A percentile compares a stretch with the other conserved stretches of the same genome.
Evolutionary conservation across 352 stramenopile genomes (phyloP).

Genomic region (Globisporangium solare): DNA sequence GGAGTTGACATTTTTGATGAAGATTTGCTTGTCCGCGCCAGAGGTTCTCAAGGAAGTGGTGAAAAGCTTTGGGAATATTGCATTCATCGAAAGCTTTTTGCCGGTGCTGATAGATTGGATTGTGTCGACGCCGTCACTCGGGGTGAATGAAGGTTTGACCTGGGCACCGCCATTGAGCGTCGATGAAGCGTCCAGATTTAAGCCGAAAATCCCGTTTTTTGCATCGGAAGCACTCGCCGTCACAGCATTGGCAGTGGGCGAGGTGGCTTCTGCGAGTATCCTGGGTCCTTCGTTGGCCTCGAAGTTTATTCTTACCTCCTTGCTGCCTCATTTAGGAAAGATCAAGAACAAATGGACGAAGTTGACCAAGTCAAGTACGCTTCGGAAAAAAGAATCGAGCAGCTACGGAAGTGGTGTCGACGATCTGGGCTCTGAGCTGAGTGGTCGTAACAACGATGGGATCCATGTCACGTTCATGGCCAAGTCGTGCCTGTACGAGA

Average conservation of each 20-base stretch:
- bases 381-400: conserved; percentile 29
- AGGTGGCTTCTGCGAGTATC: conserved; percentile 44
- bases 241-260: conserved; percentile 37
- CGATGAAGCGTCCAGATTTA: conserved; percentile 10
- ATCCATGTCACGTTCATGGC: conserved; percentile 65
- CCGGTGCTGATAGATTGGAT: conserved; percentile 71
- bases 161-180: conserved; percentile 7
- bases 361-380: conserved; percentile 31
- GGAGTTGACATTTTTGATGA: conserved; percentile 29
- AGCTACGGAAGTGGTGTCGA: conserved; percentile 9
- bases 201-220: conserved; percentile 28
- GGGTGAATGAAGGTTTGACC: not conserved
- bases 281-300: conserved; percentile 50
- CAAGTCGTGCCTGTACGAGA: conserved; percentile 58
- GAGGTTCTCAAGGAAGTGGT: conserved; percentile 43
- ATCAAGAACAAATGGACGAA: conserved; percentile 55
- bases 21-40: conserved; percentile 42
- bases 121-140: conserved; percentile 16
- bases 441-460: conserved; percentile 29
- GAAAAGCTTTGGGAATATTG: conserved; percentile 37
- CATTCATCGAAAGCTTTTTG: conserved; percentile 49
- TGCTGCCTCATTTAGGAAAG: conserved; percentile 55
- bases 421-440: conserved; percentile 7
- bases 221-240: conserved; percentile 36
- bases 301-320: conserved; percentile 53